A percentile compares a stretch with the other conserved stretches of the same genome.
phyloP scores from a whole-genome alignment of 192 early-diverging fungal genomes.

The Coemansia asiatica region DNA sequence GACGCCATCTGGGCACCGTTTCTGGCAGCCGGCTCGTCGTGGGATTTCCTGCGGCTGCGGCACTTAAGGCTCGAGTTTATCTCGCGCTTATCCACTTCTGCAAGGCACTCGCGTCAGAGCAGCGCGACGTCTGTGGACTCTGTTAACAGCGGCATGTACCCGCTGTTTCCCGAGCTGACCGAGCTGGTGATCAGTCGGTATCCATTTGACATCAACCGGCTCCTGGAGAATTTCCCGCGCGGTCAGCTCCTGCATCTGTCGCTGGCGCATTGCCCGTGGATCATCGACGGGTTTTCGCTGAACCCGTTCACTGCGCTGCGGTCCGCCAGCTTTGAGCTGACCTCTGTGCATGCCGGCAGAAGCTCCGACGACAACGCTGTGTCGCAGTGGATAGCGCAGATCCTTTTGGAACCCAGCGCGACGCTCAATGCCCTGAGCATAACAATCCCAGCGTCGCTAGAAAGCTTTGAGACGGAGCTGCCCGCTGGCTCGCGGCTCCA shows the following conservation, averaged over 20 bases:
- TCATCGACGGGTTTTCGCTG: constrained; percentile 14
- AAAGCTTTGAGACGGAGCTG: constrained; percentile 13
- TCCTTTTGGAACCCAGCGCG: not conserved
- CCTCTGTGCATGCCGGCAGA: constrained; percentile 9
- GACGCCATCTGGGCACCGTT: constrained; percentile 38
- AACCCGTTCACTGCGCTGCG: constrained; percentile 11
- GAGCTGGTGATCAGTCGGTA: constrained; percentile 21
- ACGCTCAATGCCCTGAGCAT: not conserved
- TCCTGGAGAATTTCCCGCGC: constrained; percentile 44
- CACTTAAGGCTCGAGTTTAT: constrained; percentile 26
- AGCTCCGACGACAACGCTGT: constrained; percentile 11
- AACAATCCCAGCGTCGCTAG: not conserved
- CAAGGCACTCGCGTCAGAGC: not conserved
- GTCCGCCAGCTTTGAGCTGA: constrained; percentile 8
- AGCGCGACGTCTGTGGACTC: not conserved
- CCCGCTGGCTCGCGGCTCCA: constrained; percentile 6
- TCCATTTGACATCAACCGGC: constrained; percentile 23
- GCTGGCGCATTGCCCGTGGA: constrained; percentile 19
- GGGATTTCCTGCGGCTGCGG: constrained; percentile 20
- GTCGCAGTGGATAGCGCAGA: constrained; percentile 13
- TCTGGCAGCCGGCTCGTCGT: not conserved
- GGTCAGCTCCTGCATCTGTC: constrained; percentile 22
- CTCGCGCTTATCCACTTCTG: not conserved
- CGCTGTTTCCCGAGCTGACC: constrained; percentile 30
- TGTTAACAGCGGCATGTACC: not conserved